Base-by-base conservation (phyloP, 2,329 filamentous ascomycete species). In the Ophiocordyceps camponoti-leonardi region DNA sequence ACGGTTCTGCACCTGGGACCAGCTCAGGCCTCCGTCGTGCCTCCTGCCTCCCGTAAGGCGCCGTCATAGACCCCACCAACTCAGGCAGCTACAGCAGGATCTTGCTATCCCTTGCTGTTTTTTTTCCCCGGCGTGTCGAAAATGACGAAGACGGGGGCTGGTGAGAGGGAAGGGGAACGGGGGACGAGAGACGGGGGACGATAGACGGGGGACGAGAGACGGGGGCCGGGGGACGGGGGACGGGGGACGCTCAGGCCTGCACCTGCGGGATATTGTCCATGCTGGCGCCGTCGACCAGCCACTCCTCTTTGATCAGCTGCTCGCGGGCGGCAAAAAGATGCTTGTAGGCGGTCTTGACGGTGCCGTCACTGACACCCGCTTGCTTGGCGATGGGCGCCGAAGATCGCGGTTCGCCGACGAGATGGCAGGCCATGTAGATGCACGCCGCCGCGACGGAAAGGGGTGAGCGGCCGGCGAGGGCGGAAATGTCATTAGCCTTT, bases 271-370 rank as follows among this genome's bases (percentile, higher is more conserved):
- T 72, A 52, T 78, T 81, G 41, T 75, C 75, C 61, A 85, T 71
- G 52, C 80, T 79, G 35, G 80, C 84, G 47, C 83, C 83, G 48
- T 80, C 77, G 46, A 74, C 71, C 45, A 90, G 71, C 78, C 86
- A 90, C 49, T 83, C 77, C 44, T 77, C 69, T 53, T 83, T 79
- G 55, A 95, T 77, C 48, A 98, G 66, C 49, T 76, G 72, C 46
- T 90, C 79, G 44, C 79, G 77, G 43, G 82, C 79, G 18, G 73
- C 71, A 59, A 88, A 90, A 43, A 98, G 72, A 56, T 84, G 80
- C 59, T 92, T 92, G 69, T 96, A 98, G 0, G 90, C 88, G 23
- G 86, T 93, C 56, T 93, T 88, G 55, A 98, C 94, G 0, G 92
- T 98, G 46, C 92, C 88, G 58, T 98, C 93, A 60, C 87, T 95